These are phyloP conservation scores for Stachybotrys elegans DNA, from an alignment of 2,329 filamentous ascomycete genomes.

Conservation along the genomic window DNA sequence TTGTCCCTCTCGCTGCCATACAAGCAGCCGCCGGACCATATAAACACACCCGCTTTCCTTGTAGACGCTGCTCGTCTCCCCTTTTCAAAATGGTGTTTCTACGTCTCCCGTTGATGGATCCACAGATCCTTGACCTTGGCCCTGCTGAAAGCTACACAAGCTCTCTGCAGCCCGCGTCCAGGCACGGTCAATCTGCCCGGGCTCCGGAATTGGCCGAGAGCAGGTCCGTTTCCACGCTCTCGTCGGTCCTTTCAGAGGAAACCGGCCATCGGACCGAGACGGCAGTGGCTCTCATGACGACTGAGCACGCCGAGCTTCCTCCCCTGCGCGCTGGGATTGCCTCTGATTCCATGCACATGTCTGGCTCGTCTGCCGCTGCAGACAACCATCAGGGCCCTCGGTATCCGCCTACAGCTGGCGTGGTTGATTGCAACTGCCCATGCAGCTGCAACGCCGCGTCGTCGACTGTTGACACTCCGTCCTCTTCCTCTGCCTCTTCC, in stretches of 20 bases:
- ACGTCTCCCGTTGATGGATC: constrained; percentile 18
- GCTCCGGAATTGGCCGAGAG: constrained; percentile 19
- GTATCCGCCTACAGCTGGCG: too few relatives aligned
- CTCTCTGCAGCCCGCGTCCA: constrained; percentile 15
- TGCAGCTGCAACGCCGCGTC: too few relatives aligned
- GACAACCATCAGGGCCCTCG: too few relatives aligned
- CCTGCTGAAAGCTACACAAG: constrained; percentile 27
- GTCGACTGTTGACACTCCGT: too few relatives aligned
- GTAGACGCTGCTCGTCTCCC: constrained; percentile 2
- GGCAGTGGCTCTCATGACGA: constrained; percentile 13
- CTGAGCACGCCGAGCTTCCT: constrained; percentile 11
- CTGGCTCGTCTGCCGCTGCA: too few relatives aligned
- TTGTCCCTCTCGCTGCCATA: not conserved
- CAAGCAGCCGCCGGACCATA: not conserved
- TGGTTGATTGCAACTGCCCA: too few relatives aligned
- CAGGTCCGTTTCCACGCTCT: constrained; percentile 17
- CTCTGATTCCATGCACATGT: too few relatives aligned
- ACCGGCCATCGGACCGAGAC: constrained; percentile 16
- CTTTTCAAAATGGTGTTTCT: constrained; percentile 8
- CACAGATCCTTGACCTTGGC: constrained; percentile 20
- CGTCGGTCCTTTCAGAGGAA: constrained; percentile 15
- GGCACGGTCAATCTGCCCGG: constrained; percentile 20
- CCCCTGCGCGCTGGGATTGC: too few relatives aligned
- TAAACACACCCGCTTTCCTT: not conserved
- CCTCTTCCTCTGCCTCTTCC: too few relatives aligned